Conservation (phyloP, 176 grass and related monocot genomes). For the Paspalum notatum region DNA sequence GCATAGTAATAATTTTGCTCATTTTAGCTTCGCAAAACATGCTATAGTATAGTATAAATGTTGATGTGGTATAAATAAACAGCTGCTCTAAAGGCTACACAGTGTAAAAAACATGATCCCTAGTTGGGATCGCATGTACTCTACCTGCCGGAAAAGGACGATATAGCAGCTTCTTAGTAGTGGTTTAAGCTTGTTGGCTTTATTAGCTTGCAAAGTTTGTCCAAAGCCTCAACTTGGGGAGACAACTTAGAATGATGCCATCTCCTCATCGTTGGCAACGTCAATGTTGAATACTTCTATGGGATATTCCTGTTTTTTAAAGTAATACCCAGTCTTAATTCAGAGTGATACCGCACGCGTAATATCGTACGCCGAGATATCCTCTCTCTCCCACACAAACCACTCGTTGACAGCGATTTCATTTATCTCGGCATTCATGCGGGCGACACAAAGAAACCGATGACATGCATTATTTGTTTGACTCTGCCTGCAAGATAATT, state of each 20-base stretch:
- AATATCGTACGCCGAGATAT: background rate
- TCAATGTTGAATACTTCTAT: background rate
- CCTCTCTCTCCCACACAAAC: background rate
- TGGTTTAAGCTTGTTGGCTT: background rate
- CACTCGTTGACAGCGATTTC: background rate
- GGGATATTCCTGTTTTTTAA: background rate
- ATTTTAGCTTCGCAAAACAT: background rate
- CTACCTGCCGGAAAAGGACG: background rate
- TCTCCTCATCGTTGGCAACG: background rate
- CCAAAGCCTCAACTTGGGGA: background rate
- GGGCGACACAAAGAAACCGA: too few species aligned
- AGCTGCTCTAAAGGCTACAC: background rate
- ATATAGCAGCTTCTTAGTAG: background rate
- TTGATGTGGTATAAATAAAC: background rate
- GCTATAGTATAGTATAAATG: background rate
- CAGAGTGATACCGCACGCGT: background rate
- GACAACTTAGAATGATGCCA: background rate
- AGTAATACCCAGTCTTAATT: background rate
- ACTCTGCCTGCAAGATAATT: background rate
- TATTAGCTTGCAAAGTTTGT: background rate
- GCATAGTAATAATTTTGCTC: background rate
- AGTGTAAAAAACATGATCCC: background rate
- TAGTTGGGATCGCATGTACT: background rate
- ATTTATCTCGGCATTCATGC: background rate
- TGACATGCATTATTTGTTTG: background rate